Base-by-base conservation (phyloP, 495 filamentous ascomycete genomes). In the Aspergillus ostianus region DNA sequence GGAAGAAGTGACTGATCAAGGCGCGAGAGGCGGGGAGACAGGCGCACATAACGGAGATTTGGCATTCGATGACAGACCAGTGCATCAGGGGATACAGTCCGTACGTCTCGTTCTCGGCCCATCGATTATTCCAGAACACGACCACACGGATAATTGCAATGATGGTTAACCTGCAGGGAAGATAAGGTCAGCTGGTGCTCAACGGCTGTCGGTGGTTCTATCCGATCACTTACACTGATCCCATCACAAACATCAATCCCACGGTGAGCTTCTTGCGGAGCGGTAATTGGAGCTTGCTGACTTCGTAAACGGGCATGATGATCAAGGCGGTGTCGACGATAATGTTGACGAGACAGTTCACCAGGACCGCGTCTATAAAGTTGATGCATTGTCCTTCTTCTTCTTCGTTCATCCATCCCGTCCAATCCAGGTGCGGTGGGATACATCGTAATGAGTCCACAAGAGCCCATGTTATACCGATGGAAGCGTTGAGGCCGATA, bases 401-500 rank as follows among this genome's bases (percentile, higher is more conserved):
- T 44, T 68, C 65, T 51, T 64, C 55, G 13, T 49, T 60, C 19
- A 15, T 53, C 71, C 71, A 73, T 4, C 63, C 64, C 13, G 49
- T 55, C 75, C 75, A 78, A 0, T 65, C 66, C n/a, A 76, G 67
- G 19, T 64, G 68, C 13, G 69, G 59, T 0, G 74, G 74, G 6
- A 67, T 59, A 48, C 73, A 77, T 18, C 69, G 72, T 18, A 77
- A 66, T 9, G 64, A 57, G 41, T 71, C 74, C 8, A 70, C 54
- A 5, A 72, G 53, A 6, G 67, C 64, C 59, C 71, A 73, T 6
- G 70, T 68, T 17, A 73, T 64, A 15, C 64, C 72, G 45, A 73
- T 72, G 17, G 65, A 53, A n/a, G 68, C 57, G 29, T 76, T 73
- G 23, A 73, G 36, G 0, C 26, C 73, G 20, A 77, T 76, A 4